A percentile compares a stretch with the other conserved stretches of the same genome.
Conservation (phyloP, 805 yeast genomes). For the Jamesozyma rosinii region DNA sequence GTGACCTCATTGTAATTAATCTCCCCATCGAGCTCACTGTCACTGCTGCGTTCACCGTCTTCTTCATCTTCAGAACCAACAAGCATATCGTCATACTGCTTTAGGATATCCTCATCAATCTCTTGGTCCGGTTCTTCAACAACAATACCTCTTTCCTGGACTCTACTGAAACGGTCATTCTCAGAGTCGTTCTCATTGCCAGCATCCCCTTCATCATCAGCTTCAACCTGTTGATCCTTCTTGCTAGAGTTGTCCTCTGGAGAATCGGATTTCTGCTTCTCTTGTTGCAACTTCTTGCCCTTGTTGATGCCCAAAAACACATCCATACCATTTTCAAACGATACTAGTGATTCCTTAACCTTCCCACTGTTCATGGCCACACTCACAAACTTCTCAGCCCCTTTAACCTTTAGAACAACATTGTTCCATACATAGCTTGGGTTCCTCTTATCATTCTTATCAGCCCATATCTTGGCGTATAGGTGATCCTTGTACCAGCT, state of each 20-base stretch:
- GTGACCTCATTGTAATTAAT: conserved; percentile 46
- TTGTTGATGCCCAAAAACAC: conserved; percentile 29
- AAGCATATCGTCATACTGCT: conserved; percentile 33
- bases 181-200: conserved; percentile 13
- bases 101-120: conserved; percentile 14
- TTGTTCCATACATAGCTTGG: conserved; percentile 40
- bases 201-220: conserved; percentile 14
- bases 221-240: conserved; percentile 12
- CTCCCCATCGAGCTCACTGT: conserved; percentile 28
- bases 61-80: conserved; percentile 36
- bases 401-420: conserved; percentile 17
- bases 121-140: conserved; percentile 8
- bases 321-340: conserved; percentile 34
- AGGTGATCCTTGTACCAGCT: conserved; percentile 22
- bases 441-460: conserved; percentile 31
- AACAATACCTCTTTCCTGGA: not conserved
- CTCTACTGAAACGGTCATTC: conserved; percentile 5
- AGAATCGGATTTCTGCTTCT: conserved; percentile 4
- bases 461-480: conserved; percentile 22
- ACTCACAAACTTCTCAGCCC: conserved; percentile 30
- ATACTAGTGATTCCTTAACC: conserved; percentile 38
- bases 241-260: conserved; percentile 9
- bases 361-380: conserved; percentile 38
- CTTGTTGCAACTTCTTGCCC: conserved; percentile 13
- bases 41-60: conserved; percentile 17